Conservation (phyloP, 108 stramenopile genomes). For the Discostella pseudostelligera region DNA sequence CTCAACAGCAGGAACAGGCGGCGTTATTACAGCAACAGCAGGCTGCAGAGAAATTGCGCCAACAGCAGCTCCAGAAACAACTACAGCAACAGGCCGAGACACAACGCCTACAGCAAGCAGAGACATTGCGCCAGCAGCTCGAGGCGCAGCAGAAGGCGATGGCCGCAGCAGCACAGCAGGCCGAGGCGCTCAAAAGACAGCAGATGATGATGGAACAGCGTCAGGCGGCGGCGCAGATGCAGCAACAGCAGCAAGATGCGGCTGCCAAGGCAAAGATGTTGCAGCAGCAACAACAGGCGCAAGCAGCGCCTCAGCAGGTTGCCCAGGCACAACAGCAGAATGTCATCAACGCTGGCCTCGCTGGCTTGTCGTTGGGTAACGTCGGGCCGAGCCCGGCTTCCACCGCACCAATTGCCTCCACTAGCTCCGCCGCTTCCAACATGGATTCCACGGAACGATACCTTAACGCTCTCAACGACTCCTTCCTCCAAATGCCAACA, state of each 20-base stretch:
- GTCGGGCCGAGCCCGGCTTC: constrained; percentile 11
- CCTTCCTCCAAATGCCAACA: constrained; percentile 73
- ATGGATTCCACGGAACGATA: constrained; percentile 41
- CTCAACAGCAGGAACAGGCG: constrained; percentile 52
- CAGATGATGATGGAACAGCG: constrained; percentile 52
- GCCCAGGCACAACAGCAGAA: constrained; percentile 36
- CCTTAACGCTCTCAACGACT: constrained; percentile 54
- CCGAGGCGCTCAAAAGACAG: constrained; percentile 63
- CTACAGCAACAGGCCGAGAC: constrained; percentile 77
- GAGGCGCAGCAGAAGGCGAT: constrained; percentile 48
- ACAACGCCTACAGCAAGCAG: constrained; percentile 52
- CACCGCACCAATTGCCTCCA: constrained; percentile 10
- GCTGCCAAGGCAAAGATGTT: constrained; percentile 49
- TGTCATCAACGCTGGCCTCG: constrained; percentile 62
- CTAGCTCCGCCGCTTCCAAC: constrained; percentile 13
- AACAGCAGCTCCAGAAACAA: constrained; percentile 65
- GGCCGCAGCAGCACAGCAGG: constrained; percentile 34
- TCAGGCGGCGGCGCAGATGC: constrained; percentile 45
- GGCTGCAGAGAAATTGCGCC: constrained; percentile 57
- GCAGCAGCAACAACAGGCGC: constrained; percentile 41
- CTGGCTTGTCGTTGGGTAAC: constrained; percentile 53
- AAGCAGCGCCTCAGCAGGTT: constrained; percentile 18
- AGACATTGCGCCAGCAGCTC: constrained; percentile 51
- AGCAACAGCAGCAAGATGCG: constrained; percentile 54
- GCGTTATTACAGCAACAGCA: constrained; percentile 46